Conservation (phyloP, 257 asterid species). For the Solanum peruvianum region DNA sequence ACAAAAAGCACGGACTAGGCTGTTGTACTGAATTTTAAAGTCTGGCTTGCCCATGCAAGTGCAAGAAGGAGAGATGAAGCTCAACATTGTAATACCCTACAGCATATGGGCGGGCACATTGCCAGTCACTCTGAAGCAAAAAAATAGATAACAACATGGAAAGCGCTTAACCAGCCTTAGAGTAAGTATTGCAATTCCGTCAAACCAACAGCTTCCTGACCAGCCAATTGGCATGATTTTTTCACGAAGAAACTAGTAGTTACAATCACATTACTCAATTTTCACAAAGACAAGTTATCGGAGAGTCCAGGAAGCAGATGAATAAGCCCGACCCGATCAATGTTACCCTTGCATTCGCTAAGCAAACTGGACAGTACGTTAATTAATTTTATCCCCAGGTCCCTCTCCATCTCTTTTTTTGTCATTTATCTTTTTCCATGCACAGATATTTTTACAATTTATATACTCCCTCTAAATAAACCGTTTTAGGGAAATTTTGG, state of each 20-base stretch:
- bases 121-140: conserved; percentile 7
- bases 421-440: not conserved
- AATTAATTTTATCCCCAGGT: not conserved
- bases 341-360: conserved; percentile 27
- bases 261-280: conserved; percentile 1
- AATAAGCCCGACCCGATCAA: conserved; percentile 34
- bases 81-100: conserved; percentile 79
- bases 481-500: not conserved
- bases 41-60: conserved; percentile 99
- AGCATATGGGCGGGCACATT: conserved; percentile 2
- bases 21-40: conserved; percentile 94
- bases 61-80: conserved; percentile 89
- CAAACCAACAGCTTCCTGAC: conserved; percentile 89
- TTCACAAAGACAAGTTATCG: not conserved
- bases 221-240: conserved; percentile 85
- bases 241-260: conserved; percentile 58
- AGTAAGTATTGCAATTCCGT: conserved; percentile 79
- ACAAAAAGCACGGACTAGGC: conserved; percentile 77
- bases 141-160: not conserved
- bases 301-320: conserved; percentile 43
- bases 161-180: conserved; percentile 44
- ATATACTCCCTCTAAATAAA: too few species aligned
- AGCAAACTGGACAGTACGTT: conserved; percentile 19
- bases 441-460: not conserved
- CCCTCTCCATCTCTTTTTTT: too few species aligned